Evolutionary conservation across 23 red algal genomes (phyloP).

Genomic region (Gracilaria domingensis): DNA sequence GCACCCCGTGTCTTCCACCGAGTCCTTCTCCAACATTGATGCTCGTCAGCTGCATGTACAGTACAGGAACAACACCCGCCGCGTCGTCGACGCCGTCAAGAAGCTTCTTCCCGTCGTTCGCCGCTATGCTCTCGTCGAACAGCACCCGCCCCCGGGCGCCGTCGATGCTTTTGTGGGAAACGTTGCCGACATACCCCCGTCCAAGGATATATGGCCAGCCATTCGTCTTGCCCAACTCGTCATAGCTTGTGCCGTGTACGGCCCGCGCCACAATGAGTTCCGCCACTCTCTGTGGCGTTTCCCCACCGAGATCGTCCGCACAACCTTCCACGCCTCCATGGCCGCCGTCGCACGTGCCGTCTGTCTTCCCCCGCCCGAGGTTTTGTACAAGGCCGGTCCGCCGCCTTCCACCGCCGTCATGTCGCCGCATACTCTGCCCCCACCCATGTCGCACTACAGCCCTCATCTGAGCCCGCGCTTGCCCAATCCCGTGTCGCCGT

Average conservation of each 20-base stretch:
- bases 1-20: constrained; percentile 9
- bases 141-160: constrained; percentile 36
- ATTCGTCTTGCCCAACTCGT: constrained; percentile 51
- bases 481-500: background rate
- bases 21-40: constrained; percentile 19
- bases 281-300: constrained; percentile 47
- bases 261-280: constrained; percentile 28
- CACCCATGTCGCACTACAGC: constrained; percentile 18
- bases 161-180: constrained; percentile 30
- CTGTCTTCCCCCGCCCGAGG: constrained; percentile 41
- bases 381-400: constrained; percentile 36
- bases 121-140: background rate
- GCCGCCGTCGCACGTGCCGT: constrained; percentile 48
- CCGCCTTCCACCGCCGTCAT: constrained; percentile 25
- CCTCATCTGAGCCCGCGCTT: constrained; percentile 19
- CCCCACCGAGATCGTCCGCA: constrained; percentile 47
- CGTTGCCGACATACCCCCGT: constrained; percentile 27
- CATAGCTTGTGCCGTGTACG: constrained; percentile 60
- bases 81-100: constrained; percentile 41
- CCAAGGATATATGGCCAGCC: constrained; percentile 40
- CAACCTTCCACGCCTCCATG: constrained; percentile 49
- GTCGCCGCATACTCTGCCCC: constrained; percentile 25
- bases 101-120: constrained; percentile 44
- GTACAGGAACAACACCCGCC: constrained; percentile 63
- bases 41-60: constrained; percentile 51